These are phyloP conservation scores for Mimosa bimucronata DNA, from an alignment of 306 rosid species.

Conservation along the genomic window DNA sequence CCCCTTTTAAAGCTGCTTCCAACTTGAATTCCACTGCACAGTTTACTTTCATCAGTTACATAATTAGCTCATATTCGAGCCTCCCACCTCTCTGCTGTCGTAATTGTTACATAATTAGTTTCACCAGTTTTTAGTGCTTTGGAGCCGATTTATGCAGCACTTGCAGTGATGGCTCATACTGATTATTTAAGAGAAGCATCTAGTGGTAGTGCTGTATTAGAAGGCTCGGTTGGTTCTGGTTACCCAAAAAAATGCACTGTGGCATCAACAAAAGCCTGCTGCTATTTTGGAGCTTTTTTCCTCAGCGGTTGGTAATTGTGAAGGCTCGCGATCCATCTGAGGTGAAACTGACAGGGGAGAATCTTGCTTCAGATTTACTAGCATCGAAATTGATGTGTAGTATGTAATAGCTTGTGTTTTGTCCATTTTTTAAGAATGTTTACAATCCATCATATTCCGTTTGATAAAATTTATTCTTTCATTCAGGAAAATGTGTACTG, in stretches of 20 bases:
- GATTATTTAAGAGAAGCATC: too few species aligned
- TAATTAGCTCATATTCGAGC: neutral
- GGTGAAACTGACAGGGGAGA: conserved; percentile 83
- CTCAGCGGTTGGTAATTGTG: conserved; percentile 78
- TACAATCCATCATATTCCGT: too few species aligned
- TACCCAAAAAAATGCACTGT: conserved; percentile 72
- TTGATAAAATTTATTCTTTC: too few species aligned
- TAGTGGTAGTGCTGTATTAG: too few species aligned
- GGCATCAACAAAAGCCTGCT: conserved; percentile 77
- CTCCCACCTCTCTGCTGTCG: conserved; percentile 3
- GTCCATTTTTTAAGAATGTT: too few species aligned
- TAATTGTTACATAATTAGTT: conserved; percentile 56
- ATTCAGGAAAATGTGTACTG: too few species aligned
- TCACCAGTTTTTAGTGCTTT: conserved; percentile 74
- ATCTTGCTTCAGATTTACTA: conserved; percentile 85
- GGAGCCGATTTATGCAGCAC: conserved; percentile 94
- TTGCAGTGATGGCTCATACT: conserved; percentile 78
- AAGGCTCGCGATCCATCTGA: conserved; percentile 93
- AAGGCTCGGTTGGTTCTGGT: conserved; percentile 62
- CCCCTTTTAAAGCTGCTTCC: neutral
- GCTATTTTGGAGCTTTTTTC: conserved; percentile 88
- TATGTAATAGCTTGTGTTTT: too few species aligned
- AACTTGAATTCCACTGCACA: neutral
- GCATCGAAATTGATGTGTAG: too few species aligned
- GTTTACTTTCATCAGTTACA: conserved; percentile 16